phyloP scores from a whole-genome alignment of 169 alveolate genomes.

The Eimeria necatrix region DNA sequence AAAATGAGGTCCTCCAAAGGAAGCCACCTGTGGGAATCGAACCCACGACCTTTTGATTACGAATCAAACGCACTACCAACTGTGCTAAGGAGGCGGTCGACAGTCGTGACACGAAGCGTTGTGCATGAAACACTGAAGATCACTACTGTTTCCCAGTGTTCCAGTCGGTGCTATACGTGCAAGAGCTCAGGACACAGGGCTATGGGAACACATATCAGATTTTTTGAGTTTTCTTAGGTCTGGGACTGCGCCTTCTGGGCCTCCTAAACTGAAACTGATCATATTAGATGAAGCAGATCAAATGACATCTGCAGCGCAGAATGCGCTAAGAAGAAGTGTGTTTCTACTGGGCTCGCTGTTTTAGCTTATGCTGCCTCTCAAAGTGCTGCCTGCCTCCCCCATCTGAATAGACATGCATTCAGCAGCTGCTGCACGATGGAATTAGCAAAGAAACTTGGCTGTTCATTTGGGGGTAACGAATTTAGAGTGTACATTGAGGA shows the following conservation, averaged over 20 bases:
- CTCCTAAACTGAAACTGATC: conserved; percentile 90
- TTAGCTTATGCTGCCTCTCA: neutral
- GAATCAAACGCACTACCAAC: conserved; percentile 83
- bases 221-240: neutral
- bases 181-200: neutral
- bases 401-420: neutral
- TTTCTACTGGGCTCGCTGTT: neutral
- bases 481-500: neutral
- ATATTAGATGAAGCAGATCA: conserved; percentile 99
- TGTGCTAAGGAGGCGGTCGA: conserved; percentile 78
- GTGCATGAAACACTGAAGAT: too few species aligned
- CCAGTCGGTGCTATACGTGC: neutral
- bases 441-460: too few species aligned
- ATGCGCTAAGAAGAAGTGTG: conserved; percentile 97
- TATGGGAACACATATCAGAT: neutral
- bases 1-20: neutral
- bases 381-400: neutral
- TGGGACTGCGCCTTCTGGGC: conserved; percentile 48
- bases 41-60: conserved; percentile 82
- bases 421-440: too few species aligned
- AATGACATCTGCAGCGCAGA: conserved; percentile 98
- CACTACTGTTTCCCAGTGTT: neutral
- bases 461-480: neutral
- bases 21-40: conserved; percentile 82
- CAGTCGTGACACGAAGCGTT: neutral